A percentile compares a stretch with the other conserved stretches of the same genome.
phyloP scores from a whole-genome alignment of 2,329 filamentous ascomycete genomes.

The Podosphaera xanthii region DNA sequence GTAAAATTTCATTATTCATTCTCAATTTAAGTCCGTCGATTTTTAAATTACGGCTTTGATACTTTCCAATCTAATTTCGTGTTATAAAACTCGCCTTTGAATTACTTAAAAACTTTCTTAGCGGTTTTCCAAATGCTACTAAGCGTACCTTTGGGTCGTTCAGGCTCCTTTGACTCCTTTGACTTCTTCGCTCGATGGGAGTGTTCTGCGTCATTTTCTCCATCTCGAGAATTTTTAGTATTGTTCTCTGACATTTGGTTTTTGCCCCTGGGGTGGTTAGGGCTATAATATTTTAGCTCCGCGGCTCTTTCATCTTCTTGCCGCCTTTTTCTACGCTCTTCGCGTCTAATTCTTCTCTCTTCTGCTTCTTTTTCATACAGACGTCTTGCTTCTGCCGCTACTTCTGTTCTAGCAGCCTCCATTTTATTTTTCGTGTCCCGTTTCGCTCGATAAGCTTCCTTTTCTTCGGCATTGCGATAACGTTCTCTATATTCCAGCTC shows the following conservation, averaged over 20 bases:
- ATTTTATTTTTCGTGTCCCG: neutral
- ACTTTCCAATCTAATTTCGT: too few species aligned
- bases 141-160: slow-evolving; percentile 3
- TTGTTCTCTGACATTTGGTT: too few species aligned
- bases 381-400: neutral
- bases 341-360: neutral
- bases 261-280: too few species aligned
- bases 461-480: neutral
- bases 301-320: neutral
- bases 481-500: neutral
- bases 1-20: too few species aligned
- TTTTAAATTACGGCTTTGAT: too few species aligned
- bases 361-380: neutral
- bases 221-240: too few species aligned
- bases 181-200: slow-evolving; percentile 1
- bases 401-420: neutral
- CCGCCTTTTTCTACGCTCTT: neutral
- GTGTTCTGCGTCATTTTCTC: slow-evolving; percentile 1
- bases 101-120: slow-evolving; percentile 5
- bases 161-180: slow-evolving; percentile 3
- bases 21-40: too few species aligned
- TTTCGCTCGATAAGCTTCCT: neutral
- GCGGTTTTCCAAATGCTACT: slow-evolving; percentile 4
- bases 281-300: neutral
- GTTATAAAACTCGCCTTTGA: too few species aligned